Evolutionary conservation across 371 early-diverging fungal species (phyloP), one percentile per base, ranked within the genome.

Genomic region (Mortierella sp.): DNA sequence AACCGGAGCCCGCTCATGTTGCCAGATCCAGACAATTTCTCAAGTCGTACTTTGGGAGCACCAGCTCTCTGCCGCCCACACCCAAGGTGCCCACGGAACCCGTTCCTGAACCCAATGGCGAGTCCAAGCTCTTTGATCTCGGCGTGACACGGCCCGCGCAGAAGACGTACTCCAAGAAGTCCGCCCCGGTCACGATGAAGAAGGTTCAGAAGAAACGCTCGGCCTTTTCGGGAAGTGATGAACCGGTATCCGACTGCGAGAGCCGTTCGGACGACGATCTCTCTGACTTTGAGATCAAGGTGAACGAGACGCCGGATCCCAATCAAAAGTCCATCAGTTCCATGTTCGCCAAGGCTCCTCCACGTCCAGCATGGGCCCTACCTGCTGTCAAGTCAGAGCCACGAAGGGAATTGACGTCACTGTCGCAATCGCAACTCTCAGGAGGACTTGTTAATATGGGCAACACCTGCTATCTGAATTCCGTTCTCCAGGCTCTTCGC

Each of bases 381-480:
- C 70, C 73, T 11, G 12, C 29, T 14, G 21, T 75, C 76, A 78
- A 70, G 21, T 70, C 70, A 2, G 41, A 72, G 10, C 60, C 43
- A 51, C 77, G 75, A 54, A 75, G 46, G 21, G 24, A 70, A 7
- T 58, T 84, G 24, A 58, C 78, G 7, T 35, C 77, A 27, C 44
- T 35, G 11, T 85, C 85, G 3, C 76, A 46, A 3, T 35, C 70
- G 2, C 27, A 76, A 6, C 82, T 85, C 29, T 81, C 85, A 0
- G 85, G 85, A 27, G 85, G 85, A 11, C 71, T 85, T 10, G 79
- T 75, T 16, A 85, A 85, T 54, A 11, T 54, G 11, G 78, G 79
- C 44, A 85, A 85, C 55, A 81, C 81, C 5, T 85, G 85, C 46
- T 85, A 85, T 63, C 68, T 85, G 10, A 85, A 85, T 63, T 85